Evolutionary conservation across 1,139 yeast species (phyloP).

Genomic region (Blastobotrys aristatus): DNA sequence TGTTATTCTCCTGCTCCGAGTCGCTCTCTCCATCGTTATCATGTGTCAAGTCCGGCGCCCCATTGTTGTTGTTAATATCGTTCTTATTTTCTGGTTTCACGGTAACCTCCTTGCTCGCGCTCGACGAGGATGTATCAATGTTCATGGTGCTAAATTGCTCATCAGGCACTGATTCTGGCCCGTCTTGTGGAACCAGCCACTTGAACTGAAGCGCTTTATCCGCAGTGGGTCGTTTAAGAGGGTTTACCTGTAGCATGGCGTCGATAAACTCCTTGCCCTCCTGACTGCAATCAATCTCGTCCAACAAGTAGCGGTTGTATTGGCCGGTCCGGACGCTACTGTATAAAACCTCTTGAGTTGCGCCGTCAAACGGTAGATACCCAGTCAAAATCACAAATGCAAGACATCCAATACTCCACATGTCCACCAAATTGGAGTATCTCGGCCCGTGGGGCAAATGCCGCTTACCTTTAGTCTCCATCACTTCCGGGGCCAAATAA

Average conservation of each 20-base stretch:
- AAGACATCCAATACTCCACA: slow-evolving; percentile 94
- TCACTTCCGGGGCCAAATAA: slow-evolving; percentile 91
- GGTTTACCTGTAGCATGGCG: slow-evolving; percentile 68
- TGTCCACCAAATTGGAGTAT: slow-evolving; percentile 87
- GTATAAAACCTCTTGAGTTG: slow-evolving; percentile 81
- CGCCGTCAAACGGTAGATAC: slow-evolving; percentile 89
- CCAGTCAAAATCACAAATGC: slow-evolving; percentile 87
- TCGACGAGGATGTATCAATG: slow-evolving; percentile 5
- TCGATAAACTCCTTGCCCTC: slow-evolving; percentile 65
- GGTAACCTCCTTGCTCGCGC: slow-evolving; percentile 3
- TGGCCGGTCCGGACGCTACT: slow-evolving; percentile 70
- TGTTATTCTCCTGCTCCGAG: slow-evolving; percentile 28
- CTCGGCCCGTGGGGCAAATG: slow-evolving; percentile 24
- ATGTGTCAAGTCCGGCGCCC: slow-evolving; percentile 6
- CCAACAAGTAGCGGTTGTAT: slow-evolving; percentile 74
- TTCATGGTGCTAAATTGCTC: slow-evolving; percentile 9
- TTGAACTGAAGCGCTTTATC: slow-evolving; percentile 65
- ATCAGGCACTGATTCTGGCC: neutral
- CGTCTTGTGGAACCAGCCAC: slow-evolving; percentile 41
- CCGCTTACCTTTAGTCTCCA: slow-evolving; percentile 53
- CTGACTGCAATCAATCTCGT: slow-evolving; percentile 57
- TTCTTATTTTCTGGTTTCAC: neutral
- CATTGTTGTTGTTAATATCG: neutral
- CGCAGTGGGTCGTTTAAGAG: slow-evolving; percentile 64
- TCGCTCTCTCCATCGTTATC: slow-evolving; percentile 8